Percentiles rank a stretch among this genome's conserved stretches.
Conservation (phyloP, 2,329 filamentous ascomycete genomes). For the Herpotrichia juniperi region DNA sequence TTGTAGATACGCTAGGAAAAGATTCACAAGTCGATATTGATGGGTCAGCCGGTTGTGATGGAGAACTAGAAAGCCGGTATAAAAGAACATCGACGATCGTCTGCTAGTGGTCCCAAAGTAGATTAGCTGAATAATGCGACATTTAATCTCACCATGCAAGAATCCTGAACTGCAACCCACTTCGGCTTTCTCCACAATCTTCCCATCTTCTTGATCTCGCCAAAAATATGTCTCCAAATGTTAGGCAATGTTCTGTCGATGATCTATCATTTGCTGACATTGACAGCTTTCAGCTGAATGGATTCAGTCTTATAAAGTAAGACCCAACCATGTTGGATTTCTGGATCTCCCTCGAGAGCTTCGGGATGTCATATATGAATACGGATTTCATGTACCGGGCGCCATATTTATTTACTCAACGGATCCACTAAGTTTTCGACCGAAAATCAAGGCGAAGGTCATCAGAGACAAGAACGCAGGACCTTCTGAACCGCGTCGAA, state of each 20-base stretch:
- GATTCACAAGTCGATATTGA: neutral
- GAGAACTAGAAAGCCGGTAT: neutral
- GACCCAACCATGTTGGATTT: slow-evolving; percentile 20
- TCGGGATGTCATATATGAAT: slow-evolving; percentile 31
- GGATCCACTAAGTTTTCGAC: slow-evolving; percentile 18
- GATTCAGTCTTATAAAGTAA: slow-evolving; percentile 26
- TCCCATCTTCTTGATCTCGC: neutral
- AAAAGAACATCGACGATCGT: neutral
- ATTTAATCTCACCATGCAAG: neutral
- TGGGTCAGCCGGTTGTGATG: neutral
- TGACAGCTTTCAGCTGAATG: slow-evolving; percentile 15
- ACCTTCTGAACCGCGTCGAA: slow-evolving; percentile 25
- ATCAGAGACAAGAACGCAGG: slow-evolving; percentile 31
- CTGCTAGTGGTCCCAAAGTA: neutral
- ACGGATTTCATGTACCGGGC: slow-evolving; percentile 28
- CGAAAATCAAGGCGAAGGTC: slow-evolving; percentile 23
- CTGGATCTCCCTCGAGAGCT: slow-evolving; percentile 41
- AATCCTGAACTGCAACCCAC: neutral
- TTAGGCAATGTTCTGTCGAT: neutral
- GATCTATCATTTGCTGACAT: neutral
- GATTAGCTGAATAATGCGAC: neutral
- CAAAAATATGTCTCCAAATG: neutral
- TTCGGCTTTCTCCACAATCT: neutral
- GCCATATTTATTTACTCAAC: slow-evolving; percentile 35
- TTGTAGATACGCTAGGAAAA: neutral